phyloP scores from a whole-genome alignment of 768 basidiomycete species.

The Hortiboletus flavorubellus region DNA sequence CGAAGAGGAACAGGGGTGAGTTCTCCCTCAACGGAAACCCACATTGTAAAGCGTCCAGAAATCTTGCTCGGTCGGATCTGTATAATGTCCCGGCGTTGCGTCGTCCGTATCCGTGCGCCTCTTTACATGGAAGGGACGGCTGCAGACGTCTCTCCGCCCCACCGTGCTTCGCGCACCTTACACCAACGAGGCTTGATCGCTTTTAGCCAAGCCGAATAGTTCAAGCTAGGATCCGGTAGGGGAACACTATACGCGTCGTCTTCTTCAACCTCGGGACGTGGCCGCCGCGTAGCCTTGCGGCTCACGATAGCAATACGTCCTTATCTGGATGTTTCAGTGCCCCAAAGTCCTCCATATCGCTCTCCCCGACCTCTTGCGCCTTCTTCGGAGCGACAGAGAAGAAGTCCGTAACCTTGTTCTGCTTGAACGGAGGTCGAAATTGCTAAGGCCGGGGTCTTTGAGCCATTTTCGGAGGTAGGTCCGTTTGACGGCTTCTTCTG shows the following conservation, averaged over 20 bases:
- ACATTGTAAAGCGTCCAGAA: constrained; percentile 81
- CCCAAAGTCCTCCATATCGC: constrained; percentile 67
- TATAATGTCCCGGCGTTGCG: constrained; percentile 85
- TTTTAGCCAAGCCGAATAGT: constrained; percentile 77
- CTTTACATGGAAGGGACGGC: constrained; percentile 75
- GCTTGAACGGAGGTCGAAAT: constrained; percentile 93
- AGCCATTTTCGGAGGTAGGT: constrained; percentile 94
- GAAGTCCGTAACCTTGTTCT: constrained; percentile 96
- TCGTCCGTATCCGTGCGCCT: constrained; percentile 52
- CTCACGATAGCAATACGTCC: constrained; percentile 53
- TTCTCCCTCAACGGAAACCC: constrained; percentile 80
- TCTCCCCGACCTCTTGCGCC: constrained; percentile 7
- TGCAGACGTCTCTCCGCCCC: constrained; percentile 39
- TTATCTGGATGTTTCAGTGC: constrained; percentile 17
- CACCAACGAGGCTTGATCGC: constrained; percentile 80
- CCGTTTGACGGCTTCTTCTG: constrained; percentile 87
- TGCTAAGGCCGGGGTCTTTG: constrained; percentile 82
- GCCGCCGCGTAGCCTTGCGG: constrained; percentile 42
- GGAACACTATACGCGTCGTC: constrained; percentile 26
- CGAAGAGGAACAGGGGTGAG: constrained; percentile 79
- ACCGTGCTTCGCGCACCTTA: constrained; percentile 47
- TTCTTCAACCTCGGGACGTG: constrained; percentile 42
- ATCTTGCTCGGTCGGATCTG: constrained; percentile 79
- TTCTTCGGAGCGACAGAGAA: constrained; percentile 42
- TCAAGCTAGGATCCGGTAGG: constrained; percentile 58